A percentile compares a stretch with the other conserved stretches of the same genome.
These are phyloP conservation scores for Euclidium syriacum DNA, from an alignment of 345 rosid genomes.

Conservation along the genomic window DNA sequence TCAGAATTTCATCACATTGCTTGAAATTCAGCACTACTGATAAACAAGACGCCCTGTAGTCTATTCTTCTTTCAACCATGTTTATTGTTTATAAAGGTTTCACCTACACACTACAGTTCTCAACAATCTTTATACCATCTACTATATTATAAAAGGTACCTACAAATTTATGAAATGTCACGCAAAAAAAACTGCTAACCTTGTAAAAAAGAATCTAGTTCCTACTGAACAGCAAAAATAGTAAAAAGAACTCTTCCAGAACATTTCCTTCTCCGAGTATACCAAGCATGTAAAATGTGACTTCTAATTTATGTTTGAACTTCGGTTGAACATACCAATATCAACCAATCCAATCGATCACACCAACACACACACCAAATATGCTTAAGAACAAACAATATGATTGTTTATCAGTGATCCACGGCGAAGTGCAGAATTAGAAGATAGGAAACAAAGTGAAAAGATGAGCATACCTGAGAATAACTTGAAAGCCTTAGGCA, in stretches of 20 bases:
- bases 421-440: neutral
- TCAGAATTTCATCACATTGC: neutral
- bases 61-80: conserved; percentile 2
- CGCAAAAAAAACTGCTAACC: neutral
- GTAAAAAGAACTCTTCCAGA: neutral
- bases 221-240: neutral
- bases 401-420: neutral
- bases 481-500: conserved; percentile 74
- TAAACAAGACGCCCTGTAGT: neutral
- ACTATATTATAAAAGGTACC: no score
- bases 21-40: neutral
- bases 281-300: neutral
- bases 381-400: neutral
- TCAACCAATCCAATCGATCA: neutral
- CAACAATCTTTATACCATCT: no score
- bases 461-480: conserved; percentile 57
- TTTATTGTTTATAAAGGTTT: no score
- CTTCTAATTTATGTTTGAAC: neutral
- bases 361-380: neutral
- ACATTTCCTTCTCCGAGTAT: neutral
- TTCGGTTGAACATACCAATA: neutral
- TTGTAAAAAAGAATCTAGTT: neutral
- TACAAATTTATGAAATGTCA: neutral
- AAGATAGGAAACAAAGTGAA: neutral
- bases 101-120: no score